Evolutionary conservation across 768 basidiomycete genomes (phyloP).

Genomic region (Lactifluus rugatus): DNA sequence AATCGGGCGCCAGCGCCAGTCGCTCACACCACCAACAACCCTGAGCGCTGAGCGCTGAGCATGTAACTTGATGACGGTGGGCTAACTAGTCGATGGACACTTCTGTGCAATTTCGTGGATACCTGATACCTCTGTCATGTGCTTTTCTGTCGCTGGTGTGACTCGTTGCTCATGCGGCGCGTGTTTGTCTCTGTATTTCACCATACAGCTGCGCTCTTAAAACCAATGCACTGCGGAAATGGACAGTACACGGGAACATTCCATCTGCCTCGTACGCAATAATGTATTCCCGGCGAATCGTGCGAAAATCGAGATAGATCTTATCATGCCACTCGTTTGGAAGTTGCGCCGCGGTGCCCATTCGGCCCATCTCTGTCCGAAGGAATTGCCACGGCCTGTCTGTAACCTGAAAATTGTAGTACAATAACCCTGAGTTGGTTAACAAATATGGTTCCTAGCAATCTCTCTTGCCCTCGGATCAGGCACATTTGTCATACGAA

Average conservation of each 20-base stretch:
- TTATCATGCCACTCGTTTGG: too few species aligned
- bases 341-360: too few species aligned
- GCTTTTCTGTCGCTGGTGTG: background rate
- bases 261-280: background rate
- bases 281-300: too few species aligned
- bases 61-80: background rate
- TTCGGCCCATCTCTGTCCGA: too few species aligned
- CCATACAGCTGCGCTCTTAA: background rate
- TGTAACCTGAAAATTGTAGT: too few species aligned
- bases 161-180: background rate
- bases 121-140: background rate
- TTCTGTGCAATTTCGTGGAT: background rate
- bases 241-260: background rate
- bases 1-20: constrained; percentile 13
- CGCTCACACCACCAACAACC: constrained; percentile 36
- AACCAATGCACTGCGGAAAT: background rate
- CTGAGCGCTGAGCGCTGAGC: too few species aligned
- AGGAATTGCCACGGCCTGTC: too few species aligned
- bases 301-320: too few species aligned
- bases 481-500: too few species aligned
- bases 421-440: too few species aligned
- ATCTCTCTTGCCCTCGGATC: too few species aligned
- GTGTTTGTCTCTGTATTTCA: background rate
- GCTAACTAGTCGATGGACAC: constrained; percentile 12
- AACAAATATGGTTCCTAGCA: too few species aligned